Conservation (phyloP, 768 basidiomycete genomes). For the Russula abietina region DNA sequence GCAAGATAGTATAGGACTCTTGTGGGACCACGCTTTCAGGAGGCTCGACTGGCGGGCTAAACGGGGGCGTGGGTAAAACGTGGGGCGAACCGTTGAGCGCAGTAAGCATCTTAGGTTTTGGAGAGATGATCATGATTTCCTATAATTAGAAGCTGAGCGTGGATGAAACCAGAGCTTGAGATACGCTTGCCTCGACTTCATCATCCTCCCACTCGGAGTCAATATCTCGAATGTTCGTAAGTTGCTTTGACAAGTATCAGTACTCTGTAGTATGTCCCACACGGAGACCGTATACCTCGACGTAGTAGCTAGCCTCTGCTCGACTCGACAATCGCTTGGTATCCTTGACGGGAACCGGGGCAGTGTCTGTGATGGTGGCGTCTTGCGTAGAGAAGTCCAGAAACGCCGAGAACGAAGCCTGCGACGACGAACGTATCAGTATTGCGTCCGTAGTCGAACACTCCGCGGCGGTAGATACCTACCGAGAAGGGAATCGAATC, state of each 20-base stretch:
- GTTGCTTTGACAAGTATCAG: constrained; percentile 15
- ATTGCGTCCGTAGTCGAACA: background rate
- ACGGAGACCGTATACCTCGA: constrained; percentile 18
- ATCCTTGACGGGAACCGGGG: background rate
- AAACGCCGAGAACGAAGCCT: constrained; percentile 24
- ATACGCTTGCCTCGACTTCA: constrained; percentile 22
- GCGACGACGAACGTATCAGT: background rate
- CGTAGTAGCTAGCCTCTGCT: constrained; percentile 24
- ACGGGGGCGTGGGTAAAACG: constrained; percentile 7
- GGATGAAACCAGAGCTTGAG: background rate
- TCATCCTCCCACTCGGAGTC: constrained; percentile 27
- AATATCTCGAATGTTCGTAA: constrained; percentile 23
- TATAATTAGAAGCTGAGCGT: constrained; percentile 2
- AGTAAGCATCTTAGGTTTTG: constrained; percentile 13
- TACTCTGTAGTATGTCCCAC: background rate
- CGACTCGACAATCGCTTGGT: constrained; percentile 12
- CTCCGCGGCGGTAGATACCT: background rate
- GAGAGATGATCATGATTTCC: constrained; percentile 26
- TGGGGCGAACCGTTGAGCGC: background rate
- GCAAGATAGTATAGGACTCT: constrained; percentile 23
- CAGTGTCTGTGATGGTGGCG: constrained; percentile 5
- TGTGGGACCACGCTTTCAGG: background rate
- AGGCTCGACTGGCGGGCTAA: background rate
- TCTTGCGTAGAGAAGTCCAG: constrained; percentile 5
- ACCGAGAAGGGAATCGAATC: constrained; percentile 27